A percentile compares a stretch with the other conserved stretches of the same genome.
phyloP scores from a whole-genome alignment of 176 grass and related monocot species.

The Melocanna baccifera region DNA sequence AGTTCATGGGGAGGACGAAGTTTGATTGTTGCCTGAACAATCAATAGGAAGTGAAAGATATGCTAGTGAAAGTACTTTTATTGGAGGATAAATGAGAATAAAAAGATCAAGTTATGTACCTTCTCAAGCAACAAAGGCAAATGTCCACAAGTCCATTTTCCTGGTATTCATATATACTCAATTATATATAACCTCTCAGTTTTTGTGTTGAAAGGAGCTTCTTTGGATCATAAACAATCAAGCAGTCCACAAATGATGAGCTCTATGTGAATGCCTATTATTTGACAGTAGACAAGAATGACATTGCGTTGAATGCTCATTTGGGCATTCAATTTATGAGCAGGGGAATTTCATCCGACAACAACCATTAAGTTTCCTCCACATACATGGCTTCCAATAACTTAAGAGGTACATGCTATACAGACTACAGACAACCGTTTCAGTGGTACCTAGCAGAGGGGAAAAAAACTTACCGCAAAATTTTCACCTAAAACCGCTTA shows the following conservation, averaged over 20 bases:
- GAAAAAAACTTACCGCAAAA: too few species aligned
- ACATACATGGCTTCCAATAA: constrained; percentile 1
- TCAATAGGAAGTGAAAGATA: background rate
- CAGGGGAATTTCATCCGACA: background rate
- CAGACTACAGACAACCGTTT: constrained; percentile 14
- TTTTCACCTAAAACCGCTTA: too few species aligned
- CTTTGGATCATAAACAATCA: background rate
- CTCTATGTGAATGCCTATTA: background rate
- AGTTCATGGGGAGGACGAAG: background rate
- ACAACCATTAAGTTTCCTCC: background rate
- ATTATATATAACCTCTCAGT: background rate
- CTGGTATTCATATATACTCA: background rate
- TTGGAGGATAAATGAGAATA: background rate
- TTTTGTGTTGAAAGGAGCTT: background rate
- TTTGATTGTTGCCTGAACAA: background rate
- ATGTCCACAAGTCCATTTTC: background rate
- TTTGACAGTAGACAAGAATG: background rate
- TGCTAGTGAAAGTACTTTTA: background rate
- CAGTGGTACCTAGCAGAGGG: background rate
- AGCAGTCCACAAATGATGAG: background rate
- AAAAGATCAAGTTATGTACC: background rate
- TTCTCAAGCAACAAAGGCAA: constrained; percentile 1
- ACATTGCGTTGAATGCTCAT: background rate
- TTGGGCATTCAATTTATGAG: constrained; percentile 2
- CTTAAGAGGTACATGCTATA: background rate